These are phyloP conservation scores for Carex scoparia DNA, from an alignment of 176 grass and related monocot genomes.

Conservation along the genomic window DNA sequence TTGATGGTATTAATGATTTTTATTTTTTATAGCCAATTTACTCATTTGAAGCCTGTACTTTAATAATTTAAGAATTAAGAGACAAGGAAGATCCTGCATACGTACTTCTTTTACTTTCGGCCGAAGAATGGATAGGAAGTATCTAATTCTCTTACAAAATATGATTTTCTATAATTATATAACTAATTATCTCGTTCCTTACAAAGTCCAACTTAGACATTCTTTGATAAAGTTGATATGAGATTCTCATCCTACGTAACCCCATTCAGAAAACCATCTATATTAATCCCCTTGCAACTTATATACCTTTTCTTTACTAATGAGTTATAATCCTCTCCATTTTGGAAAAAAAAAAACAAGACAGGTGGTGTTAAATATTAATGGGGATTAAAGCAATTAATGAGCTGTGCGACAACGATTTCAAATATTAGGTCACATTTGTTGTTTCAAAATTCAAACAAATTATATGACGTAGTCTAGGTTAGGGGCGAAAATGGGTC, in stretches of 20 bases:
- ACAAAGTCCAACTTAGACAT: slow-evolving; percentile 23
- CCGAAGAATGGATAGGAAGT: slow-evolving; percentile 9
- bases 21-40: too few species aligned
- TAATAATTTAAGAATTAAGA: not conserved
- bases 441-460: not conserved
- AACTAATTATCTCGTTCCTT: not conserved
- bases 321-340: slow-evolving; percentile 9
- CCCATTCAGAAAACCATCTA: slow-evolving; percentile 20
- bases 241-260: slow-evolving; percentile 33
- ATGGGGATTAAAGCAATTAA: too few species aligned
- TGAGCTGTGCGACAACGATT: too few species aligned
- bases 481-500: too few species aligned
- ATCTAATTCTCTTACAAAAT: slow-evolving; percentile 20
- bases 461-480: too few species aligned
- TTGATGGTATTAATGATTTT: not conserved
- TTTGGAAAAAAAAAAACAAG: not conserved
- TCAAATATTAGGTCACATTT: not conserved
- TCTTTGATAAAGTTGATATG: not conserved
- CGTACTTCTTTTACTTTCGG: slow-evolving; percentile 18
- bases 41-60: too few species aligned
- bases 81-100: not conserved
- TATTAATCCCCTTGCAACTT: not conserved
- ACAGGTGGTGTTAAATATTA: not conserved
- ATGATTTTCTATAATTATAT: slow-evolving; percentile 3
- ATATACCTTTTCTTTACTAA: not conserved